Conservation (phyloP, 495 filamentous ascomycete species). For the Aspergillus taichungensis region DNA sequence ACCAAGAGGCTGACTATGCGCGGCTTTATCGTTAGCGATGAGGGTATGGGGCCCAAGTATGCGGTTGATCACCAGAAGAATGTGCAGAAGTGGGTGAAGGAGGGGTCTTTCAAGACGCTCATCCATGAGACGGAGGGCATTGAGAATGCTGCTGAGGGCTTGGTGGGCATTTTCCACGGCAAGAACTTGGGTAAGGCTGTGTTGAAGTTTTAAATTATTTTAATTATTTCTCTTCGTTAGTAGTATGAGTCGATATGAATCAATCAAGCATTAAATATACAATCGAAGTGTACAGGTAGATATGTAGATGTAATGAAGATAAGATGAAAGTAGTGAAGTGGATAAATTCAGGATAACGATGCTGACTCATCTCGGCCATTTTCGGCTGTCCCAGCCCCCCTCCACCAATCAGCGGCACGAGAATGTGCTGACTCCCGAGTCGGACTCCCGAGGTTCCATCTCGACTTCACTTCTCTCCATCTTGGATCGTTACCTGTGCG, state of each 20-base stretch:
- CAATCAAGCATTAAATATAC: not conserved
- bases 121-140: conserved; percentile 67
- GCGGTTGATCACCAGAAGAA: conserved; percentile 70
- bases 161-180: conserved; percentile 80
- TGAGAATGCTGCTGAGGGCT: conserved; percentile 69
- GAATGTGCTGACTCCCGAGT: conserved; percentile 37
- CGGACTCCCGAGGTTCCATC: conserved; percentile 37
- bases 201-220: conserved; percentile 49
- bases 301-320: too few species aligned
- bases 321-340: not conserved
- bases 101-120: conserved; percentile 70
- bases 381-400: conserved; percentile 35
- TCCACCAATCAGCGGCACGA: conserved; percentile 33
- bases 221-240: not conserved
- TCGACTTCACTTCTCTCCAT: conserved; percentile 31
- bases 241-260: not conserved
- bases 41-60: conserved; percentile 63
- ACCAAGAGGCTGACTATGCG: conserved; percentile 52
- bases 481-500: conserved; percentile 7
- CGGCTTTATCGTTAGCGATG: conserved; percentile 70
- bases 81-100: conserved; percentile 73
- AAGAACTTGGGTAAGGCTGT: conserved; percentile 93
- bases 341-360: too few species aligned
- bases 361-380: conserved; percentile 26
- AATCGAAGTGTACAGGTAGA: too few species aligned